phyloP scores from a whole-genome alignment of 176 grass and related monocot genomes.

The Calamus simplicifolius region DNA sequence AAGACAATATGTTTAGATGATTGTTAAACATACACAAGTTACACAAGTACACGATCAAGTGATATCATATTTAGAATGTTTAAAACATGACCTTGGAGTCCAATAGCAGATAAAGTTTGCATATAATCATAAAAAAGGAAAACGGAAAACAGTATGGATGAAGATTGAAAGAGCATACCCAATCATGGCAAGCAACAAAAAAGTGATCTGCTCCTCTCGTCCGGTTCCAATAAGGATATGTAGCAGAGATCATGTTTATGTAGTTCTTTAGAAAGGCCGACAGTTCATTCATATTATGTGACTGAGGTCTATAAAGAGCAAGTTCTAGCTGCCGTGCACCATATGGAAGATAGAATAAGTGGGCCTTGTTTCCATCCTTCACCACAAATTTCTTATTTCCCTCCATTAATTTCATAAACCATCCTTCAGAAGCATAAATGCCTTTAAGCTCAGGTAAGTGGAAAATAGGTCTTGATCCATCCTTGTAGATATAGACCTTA shows the following conservation, averaged over 20 bases:
- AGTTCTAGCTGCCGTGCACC: slow-evolving; percentile 62
- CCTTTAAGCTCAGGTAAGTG: slow-evolving; percentile 70
- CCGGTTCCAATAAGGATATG: slow-evolving; percentile 81
- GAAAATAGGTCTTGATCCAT: slow-evolving; percentile 71
- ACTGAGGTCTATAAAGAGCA: slow-evolving; percentile 66
- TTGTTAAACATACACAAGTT: too few relatives aligned
- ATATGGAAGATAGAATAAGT: slow-evolving; percentile 78
- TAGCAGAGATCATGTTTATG: slow-evolving; percentile 62
- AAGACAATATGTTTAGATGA: too few relatives aligned
- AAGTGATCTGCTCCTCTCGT: slow-evolving; percentile 88
- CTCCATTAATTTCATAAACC: slow-evolving; percentile 97
- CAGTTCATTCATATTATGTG: slow-evolving; percentile 50
- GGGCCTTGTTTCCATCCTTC: slow-evolving; percentile 54
- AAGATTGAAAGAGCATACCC: slow-evolving; percentile 45
- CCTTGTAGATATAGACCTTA: slow-evolving; percentile 82
- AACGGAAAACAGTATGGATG: neutral
- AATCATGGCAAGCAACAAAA: slow-evolving; percentile 92
- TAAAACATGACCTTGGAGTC: too few relatives aligned
- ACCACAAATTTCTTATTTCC: slow-evolving; percentile 52
- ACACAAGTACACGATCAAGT: too few relatives aligned
- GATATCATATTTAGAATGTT: too few relatives aligned
- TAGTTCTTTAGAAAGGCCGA: slow-evolving; percentile 70
- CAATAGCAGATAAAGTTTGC: too few relatives aligned
- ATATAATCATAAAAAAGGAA: neutral
- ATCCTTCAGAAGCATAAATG: slow-evolving; percentile 88